These are phyloP conservation scores for Rhynchosporium secalis DNA, from an alignment of 2,329 filamentous ascomycete genomes.

Conservation along the genomic window DNA sequence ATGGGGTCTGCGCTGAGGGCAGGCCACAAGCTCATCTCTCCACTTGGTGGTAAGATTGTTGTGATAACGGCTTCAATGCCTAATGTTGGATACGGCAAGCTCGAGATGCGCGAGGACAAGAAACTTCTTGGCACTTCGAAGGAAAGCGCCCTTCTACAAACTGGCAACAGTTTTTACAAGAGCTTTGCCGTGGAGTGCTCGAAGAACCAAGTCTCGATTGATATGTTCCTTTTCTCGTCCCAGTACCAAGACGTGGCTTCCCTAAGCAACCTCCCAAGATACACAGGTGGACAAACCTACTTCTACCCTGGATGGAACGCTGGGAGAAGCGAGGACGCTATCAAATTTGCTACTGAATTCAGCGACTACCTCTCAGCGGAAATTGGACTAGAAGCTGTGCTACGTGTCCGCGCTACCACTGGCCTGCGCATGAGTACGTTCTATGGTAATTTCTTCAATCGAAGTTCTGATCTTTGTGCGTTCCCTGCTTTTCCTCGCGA, in stretches of 20 bases:
- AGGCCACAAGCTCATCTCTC: constrained; percentile 92
- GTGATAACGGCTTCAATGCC: constrained; percentile 88
- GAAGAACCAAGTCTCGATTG: constrained; percentile 97
- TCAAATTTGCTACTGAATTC: constrained; percentile 97
- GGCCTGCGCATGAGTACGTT: constrained; percentile 96
- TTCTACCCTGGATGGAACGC: constrained; percentile 98
- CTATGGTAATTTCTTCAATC: constrained; percentile 99
- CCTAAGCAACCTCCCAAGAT: constrained; percentile 89
- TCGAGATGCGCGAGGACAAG: constrained; percentile 94
- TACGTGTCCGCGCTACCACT: constrained; percentile 91
- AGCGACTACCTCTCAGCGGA: constrained; percentile 96
- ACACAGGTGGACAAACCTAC: constrained; percentile 96
- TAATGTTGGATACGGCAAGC: constrained; percentile 84
- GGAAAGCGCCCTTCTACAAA: constrained; percentile 84
- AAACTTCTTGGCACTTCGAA: constrained; percentile 92
- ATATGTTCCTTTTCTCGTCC: constrained; percentile 96
- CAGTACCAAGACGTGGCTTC: constrained; percentile 98
- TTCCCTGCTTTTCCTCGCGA: constrained; percentile 98
- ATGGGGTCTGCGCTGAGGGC: constrained; percentile 93
- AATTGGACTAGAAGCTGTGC: constrained; percentile 92
- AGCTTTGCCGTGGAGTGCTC: constrained; percentile 98
- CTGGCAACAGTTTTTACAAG: constrained; percentile 96
- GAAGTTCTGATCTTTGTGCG: constrained; percentile 93
- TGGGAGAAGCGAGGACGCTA: constrained; percentile 87
- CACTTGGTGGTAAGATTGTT: constrained; percentile 91